Evolutionary conservation across 75 land plant genomes (phyloP).

Genomic region (Cryptomeria japonica): DNA sequence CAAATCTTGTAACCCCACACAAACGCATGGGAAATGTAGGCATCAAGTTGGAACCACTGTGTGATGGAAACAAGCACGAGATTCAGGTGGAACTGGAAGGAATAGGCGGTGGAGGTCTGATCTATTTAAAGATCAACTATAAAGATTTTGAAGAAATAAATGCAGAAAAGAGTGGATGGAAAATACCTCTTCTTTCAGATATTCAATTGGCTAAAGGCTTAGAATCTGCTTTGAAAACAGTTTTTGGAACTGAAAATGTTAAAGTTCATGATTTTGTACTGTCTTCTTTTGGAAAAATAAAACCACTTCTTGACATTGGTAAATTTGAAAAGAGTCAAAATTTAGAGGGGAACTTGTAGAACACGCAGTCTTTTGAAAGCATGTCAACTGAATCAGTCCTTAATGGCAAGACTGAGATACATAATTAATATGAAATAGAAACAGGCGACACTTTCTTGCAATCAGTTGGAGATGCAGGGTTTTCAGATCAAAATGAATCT

Average conservation of each 20-base stretch:
- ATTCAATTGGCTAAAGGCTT: slow-evolving; percentile 50
- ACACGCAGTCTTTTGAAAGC: background rate
- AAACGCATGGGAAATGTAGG: too few relatives aligned
- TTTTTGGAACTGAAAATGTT: slow-evolving; percentile 69
- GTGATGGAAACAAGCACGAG: too few relatives aligned
- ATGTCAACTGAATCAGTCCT: background rate
- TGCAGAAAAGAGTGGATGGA: too few relatives aligned
- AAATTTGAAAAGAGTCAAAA: background rate
- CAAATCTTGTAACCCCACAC: too few relatives aligned
- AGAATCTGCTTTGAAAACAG: slow-evolving; percentile 46
- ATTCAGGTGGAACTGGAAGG: too few relatives aligned
- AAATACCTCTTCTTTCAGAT: slow-evolving; percentile 68
- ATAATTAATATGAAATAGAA: too few relatives aligned
- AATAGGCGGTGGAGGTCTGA: too few relatives aligned
- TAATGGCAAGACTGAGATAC: too few relatives aligned
- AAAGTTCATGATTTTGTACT: slow-evolving; percentile 74
- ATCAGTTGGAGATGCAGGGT: background rate
- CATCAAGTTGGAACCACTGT: too few relatives aligned
- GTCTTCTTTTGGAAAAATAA: slow-evolving; percentile 68
- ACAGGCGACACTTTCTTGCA: background rate
- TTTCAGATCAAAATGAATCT: background rate
- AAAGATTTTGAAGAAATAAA: too few relatives aligned
- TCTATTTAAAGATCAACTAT: too few relatives aligned
- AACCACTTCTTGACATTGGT: slow-evolving; percentile 27
- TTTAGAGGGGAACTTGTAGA: background rate